Evolutionary conservation across 1,284 basidiomycete genomes (phyloP).

Genomic region (Irpex rosettiformis): DNA sequence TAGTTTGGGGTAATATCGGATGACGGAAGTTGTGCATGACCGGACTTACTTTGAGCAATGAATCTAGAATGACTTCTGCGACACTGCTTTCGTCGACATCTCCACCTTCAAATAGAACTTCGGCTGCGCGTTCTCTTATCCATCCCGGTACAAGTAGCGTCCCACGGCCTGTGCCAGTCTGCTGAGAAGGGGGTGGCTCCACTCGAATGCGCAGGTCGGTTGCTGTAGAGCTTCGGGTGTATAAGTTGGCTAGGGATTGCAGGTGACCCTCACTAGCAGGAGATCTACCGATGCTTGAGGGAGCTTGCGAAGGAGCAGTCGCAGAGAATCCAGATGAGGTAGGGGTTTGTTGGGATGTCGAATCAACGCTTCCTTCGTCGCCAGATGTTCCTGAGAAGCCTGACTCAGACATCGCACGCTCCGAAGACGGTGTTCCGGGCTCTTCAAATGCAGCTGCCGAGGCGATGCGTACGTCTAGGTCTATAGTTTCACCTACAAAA

Average conservation of each 20-base stretch:
- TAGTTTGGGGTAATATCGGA: neutral
- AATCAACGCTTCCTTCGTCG: conserved; percentile 40
- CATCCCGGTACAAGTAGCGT: conserved; percentile 89
- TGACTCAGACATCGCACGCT: conserved; percentile 58
- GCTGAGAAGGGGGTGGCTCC: conserved; percentile 58
- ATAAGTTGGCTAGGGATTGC: conserved; percentile 64
- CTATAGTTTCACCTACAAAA: conserved; percentile 66
- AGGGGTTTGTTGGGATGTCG: conserved; percentile 38
- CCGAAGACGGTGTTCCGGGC: conserved; percentile 53
- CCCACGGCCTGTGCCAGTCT: conserved; percentile 68
- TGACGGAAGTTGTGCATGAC: neutral
- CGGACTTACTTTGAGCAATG: conserved; percentile 65
- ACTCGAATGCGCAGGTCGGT: conserved; percentile 68
- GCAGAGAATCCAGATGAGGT: conserved; percentile 59
- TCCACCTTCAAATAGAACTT: conserved; percentile 88
- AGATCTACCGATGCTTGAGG: conserved; percentile 20
- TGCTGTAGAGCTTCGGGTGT: conserved; percentile 69
- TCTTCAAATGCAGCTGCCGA: conserved; percentile 40
- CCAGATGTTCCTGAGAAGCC: conserved; percentile 54
- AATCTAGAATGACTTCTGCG: conserved; percentile 76
- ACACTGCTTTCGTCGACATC: conserved; percentile 83
- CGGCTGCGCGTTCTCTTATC: conserved; percentile 88
- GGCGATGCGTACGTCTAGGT: conserved; percentile 37
- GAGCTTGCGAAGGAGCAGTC: conserved; percentile 38
- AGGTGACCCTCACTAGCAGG: conserved; percentile 46